phyloP scores from a whole-genome alignment of 208 protist genomes.

The Leishmania braziliensis region DNA sequence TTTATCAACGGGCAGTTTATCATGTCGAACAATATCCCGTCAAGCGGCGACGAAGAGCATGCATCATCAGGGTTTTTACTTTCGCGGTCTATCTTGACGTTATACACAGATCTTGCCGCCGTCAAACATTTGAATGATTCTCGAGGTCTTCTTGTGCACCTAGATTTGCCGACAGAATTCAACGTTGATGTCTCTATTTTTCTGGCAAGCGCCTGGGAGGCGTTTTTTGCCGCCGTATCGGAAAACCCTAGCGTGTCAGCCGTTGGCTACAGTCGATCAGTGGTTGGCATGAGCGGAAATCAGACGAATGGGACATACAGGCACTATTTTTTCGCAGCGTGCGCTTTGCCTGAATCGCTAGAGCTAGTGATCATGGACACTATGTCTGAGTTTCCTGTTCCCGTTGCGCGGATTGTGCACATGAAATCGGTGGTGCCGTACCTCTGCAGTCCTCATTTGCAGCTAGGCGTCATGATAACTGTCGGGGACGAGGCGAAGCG shows the following conservation, averaged over 20 bases:
- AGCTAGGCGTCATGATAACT: slow-evolving; percentile 65
- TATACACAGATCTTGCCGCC: slow-evolving; percentile 41
- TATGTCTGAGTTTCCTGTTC: slow-evolving; percentile 23
- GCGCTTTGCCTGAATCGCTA: slow-evolving; percentile 21
- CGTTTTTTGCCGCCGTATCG: slow-evolving; percentile 52
- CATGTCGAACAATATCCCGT: slow-evolving; percentile 40
- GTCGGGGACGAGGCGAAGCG: slow-evolving; percentile 61
- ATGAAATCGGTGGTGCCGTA: slow-evolving; percentile 68
- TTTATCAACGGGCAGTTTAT: slow-evolving; percentile 58
- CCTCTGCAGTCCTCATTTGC: slow-evolving; percentile 49
- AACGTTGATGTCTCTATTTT: slow-evolving; percentile 39
- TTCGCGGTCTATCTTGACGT: slow-evolving; percentile 55
- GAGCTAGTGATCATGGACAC: slow-evolving; percentile 6
- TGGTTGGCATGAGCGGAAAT: slow-evolving; percentile 30
- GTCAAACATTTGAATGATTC: slow-evolving; percentile 57
- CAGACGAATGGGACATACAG: slow-evolving; percentile 43
- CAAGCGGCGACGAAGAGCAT: slow-evolving; percentile 21
- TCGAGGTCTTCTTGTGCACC: slow-evolving; percentile 54
- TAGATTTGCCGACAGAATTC: slow-evolving; percentile 59
- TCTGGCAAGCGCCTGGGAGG: slow-evolving; percentile 58
- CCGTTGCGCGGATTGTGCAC: slow-evolving; percentile 34
- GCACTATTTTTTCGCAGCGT: slow-evolving; percentile 79
- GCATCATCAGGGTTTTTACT: slow-evolving; percentile 66
- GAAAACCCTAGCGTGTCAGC: slow-evolving; percentile 43
- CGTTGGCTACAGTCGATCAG: slow-evolving; percentile 61